Evolutionary conservation across 441 rosid species (phyloP).

Genomic region (Brassica hybrid): DNA sequence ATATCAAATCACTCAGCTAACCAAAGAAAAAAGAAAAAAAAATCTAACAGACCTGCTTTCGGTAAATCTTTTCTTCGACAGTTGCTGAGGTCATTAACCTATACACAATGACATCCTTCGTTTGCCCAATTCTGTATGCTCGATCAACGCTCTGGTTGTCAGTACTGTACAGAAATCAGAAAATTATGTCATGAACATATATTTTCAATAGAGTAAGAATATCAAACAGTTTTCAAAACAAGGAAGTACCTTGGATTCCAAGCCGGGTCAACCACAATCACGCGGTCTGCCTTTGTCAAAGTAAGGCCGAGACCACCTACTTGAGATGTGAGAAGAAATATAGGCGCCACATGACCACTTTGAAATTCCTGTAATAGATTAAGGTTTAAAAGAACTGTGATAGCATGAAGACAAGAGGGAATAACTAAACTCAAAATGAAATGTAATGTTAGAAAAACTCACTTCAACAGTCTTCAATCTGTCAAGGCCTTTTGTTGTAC

Average conservation of each 20-base stretch:
- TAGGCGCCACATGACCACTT: conserved; percentile 75
- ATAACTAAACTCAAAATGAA: background rate
- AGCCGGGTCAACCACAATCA: conserved; percentile 91
- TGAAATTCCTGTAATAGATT: conserved; percentile 74
- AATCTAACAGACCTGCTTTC: conserved; percentile 74
- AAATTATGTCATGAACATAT: background rate
- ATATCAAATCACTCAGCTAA: conserved; percentile 17
- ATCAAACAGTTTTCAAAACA: conserved; percentile 3
- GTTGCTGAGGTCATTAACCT: conserved; percentile 97
- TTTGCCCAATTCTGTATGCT: conserved; percentile 95
- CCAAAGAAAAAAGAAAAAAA: background rate
- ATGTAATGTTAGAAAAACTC: conserved; percentile 41
- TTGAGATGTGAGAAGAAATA: conserved; percentile 92
- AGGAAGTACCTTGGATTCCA: conserved; percentile 89
- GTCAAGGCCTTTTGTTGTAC: conserved; percentile 87
- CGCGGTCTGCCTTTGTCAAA: conserved; percentile 96
- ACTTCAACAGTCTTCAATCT: conserved; percentile 86
- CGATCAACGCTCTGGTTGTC: conserved; percentile 98
- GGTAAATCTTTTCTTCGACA: conserved; percentile 95
- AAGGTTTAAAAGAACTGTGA: conserved; percentile 29
- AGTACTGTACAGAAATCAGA: conserved; percentile 54
- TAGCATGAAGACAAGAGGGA: conserved; percentile 19
- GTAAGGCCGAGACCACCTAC: conserved; percentile 99
- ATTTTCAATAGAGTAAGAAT: conserved; percentile 1
- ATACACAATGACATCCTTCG: conserved; percentile 88